Percentiles rank a stretch among this genome's conserved stretches.
Evolutionary conservation across 2,329 filamentous ascomycete genomes (phyloP).

Genomic region (Lojkania enalia): DNA sequence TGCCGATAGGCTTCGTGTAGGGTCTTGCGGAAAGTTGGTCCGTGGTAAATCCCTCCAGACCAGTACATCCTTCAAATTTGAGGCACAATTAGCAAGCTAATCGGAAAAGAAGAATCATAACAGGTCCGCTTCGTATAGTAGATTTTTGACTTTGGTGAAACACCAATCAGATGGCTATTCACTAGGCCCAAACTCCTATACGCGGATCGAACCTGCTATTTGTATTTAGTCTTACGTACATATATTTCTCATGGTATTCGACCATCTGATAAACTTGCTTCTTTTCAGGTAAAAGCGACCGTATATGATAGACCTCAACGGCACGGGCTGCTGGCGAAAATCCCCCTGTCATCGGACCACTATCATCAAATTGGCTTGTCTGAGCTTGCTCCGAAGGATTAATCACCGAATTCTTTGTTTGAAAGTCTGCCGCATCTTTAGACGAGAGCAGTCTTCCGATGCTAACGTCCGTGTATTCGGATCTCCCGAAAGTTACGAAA

Average conservation of each 20-base stretch:
- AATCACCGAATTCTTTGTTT: slow-evolving; percentile 17
- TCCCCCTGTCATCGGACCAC: slow-evolving; percentile 9
- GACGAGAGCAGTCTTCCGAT: slow-evolving; percentile 28
- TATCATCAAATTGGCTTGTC: slow-evolving; percentile 14
- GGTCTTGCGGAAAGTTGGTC: slow-evolving; percentile 43
- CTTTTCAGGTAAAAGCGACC: slow-evolving; percentile 42
- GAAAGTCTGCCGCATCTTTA: slow-evolving; percentile 21
- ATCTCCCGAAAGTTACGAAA: slow-evolving; percentile 27
- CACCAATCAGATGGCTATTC: too few species aligned
- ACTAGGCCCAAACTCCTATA: too few species aligned
- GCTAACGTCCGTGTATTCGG: slow-evolving; percentile 28
- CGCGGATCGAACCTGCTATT: too few species aligned
- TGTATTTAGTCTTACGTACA: too few species aligned
- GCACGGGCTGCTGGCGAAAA: slow-evolving; percentile 30
- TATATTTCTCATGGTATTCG: slow-evolving; percentile 45
- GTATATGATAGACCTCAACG: slow-evolving; percentile 35
- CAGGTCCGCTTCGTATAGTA: too few species aligned
- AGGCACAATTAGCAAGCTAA: too few species aligned
- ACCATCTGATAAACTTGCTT: slow-evolving; percentile 34
- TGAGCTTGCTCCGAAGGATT: slow-evolving; percentile 22
- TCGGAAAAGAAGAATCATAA: too few species aligned
- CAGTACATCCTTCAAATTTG: too few species aligned
- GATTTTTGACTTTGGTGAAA: too few species aligned
- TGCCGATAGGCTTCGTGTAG: slow-evolving; percentile 45
- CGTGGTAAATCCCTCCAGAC: slow-evolving; percentile 46